Evolutionary conservation across 352 stramenopile genomes (phyloP).

Genomic region (Pythium grandisporangium): DNA sequence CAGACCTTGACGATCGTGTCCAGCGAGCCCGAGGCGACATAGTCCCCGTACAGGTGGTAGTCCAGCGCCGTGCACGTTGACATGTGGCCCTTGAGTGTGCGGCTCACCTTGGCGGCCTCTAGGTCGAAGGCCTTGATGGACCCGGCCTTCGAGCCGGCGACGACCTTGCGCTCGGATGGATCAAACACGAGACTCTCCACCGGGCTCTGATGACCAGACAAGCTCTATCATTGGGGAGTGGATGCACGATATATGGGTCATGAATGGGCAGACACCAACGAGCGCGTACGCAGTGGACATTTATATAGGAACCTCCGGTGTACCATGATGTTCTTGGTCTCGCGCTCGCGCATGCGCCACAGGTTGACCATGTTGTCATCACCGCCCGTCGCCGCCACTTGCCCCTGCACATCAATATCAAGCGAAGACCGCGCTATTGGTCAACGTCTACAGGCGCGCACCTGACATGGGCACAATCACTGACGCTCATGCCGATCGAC

Average conservation of each 20-base stretch:
- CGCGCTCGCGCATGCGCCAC: constrained; percentile 79
- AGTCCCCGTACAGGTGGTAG: constrained; percentile 82
- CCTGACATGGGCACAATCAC: no score
- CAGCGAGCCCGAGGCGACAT: constrained; percentile 69
- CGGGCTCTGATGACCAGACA: constrained; percentile 63
- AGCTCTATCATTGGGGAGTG: no score
- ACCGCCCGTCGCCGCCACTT: constrained; percentile 69
- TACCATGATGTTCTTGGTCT: constrained; percentile 87
- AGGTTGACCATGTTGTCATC: constrained; percentile 79
- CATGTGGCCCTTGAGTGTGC: constrained; percentile 80
- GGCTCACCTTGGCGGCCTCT: constrained; percentile 66
- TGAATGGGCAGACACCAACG: no score
- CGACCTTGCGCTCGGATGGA: constrained; percentile 60
- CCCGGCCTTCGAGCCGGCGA: constrained; percentile 68
- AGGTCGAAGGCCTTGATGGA: constrained; percentile 83
- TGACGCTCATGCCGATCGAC: background rate
- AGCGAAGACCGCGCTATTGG: no score
- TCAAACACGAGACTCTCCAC: constrained; percentile 81
- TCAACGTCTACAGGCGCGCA: no score
- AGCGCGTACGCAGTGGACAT: no score
- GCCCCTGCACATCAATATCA: constrained; percentile 25
- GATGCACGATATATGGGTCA: no score
- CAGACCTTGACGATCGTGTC: constrained; percentile 85
- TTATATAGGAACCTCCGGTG: no score
- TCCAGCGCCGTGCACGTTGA: constrained; percentile 72